Conservation (phyloP, 345 rosid genomes). For the Linum usitatissimum region DNA sequence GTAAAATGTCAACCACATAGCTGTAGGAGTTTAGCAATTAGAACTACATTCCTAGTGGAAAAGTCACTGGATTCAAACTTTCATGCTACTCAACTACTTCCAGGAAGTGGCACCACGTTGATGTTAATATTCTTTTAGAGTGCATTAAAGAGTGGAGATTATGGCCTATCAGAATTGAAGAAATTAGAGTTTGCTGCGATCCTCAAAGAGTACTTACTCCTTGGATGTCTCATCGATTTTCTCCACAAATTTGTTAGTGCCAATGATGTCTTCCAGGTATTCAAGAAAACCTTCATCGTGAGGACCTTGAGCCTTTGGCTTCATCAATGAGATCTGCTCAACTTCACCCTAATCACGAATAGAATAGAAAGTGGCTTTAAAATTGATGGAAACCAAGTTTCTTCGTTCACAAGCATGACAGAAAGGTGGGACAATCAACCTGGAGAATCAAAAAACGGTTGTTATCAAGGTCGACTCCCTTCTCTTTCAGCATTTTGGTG, state of each 20-base stretch:
- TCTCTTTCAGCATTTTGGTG: slow-evolving; percentile 74
- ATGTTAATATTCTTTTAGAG: background rate
- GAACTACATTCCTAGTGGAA: background rate
- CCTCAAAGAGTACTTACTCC: slow-evolving; percentile 44
- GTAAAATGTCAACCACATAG: background rate
- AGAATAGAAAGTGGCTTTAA: slow-evolving; percentile 13
- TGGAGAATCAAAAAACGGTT: slow-evolving; percentile 98
- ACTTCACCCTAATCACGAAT: slow-evolving; percentile 76
- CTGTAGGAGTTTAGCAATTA: background rate
- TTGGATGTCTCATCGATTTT: slow-evolving; percentile 73
- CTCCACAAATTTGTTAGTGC: slow-evolving; percentile 85
- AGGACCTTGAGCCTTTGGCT: slow-evolving; percentile 91
- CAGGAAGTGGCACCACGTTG: background rate
- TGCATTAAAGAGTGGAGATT: background rate
- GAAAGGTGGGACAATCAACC: slow-evolving; percentile 27
- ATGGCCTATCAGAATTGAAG: background rate
- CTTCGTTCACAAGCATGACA: background rate
- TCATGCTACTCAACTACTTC: background rate
- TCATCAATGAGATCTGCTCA: slow-evolving; percentile 98
- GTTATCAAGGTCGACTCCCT: slow-evolving; percentile 96
- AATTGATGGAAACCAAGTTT: background rate
- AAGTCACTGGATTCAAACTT: background rate
- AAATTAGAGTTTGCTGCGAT: background rate
- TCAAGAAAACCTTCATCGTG: slow-evolving; percentile 99
- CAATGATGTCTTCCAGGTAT: slow-evolving; percentile 91